Base-by-base conservation (phyloP, 805 yeast species). In the Candida insectorum region DNA sequence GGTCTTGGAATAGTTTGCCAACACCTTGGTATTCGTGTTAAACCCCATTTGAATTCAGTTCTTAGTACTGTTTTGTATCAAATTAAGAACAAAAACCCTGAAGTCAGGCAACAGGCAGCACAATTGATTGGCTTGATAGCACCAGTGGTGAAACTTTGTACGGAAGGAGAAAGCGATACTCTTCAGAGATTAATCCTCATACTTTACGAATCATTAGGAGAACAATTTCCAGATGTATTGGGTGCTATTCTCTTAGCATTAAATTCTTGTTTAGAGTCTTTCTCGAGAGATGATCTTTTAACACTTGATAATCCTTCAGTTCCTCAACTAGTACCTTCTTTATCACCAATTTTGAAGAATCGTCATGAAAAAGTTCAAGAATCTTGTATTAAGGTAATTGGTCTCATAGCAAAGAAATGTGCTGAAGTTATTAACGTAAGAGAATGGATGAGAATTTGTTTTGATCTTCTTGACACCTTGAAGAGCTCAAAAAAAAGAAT, bases 361-460 rank as follows among this genome's bases (percentile, higher is more conserved):
- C 68, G 91, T 39, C 93, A 89, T 52, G 96, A 84, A 43, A 84
- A 83, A 43, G 97, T 93, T 2, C 97, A 88, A 54, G 91, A 85
- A 43, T 75, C 80, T 40, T 76, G 89, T 6, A 83, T 93, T 24
- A 76, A 71, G 27, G 62, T 91, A 13, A 81, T 93, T 16, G 96
- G 96, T 2, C 66, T 77, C 31, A 81, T 91, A 34, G 96, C 97
- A 0, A 76, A 72, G 30, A 70, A 76, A 27, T 89, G 85, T 7
- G 80, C 95, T 1, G 94, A 85, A 43, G 76, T 77, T 35, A 85
- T 88, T 11, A 79, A 88, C 23, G 95, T 96, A 3, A 78, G 86
- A 41, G 99, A 93, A 58, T 93, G 98, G 99, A 86, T 93, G 91
- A 71, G 97, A 42, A 85, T 91, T 16, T 85, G 96, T 50, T 87